Evolutionary conservation across 352 stramenopile species (phyloP), one percentile per base, ranked within the genome.

Genomic region (Pythium coloratum): DNA sequence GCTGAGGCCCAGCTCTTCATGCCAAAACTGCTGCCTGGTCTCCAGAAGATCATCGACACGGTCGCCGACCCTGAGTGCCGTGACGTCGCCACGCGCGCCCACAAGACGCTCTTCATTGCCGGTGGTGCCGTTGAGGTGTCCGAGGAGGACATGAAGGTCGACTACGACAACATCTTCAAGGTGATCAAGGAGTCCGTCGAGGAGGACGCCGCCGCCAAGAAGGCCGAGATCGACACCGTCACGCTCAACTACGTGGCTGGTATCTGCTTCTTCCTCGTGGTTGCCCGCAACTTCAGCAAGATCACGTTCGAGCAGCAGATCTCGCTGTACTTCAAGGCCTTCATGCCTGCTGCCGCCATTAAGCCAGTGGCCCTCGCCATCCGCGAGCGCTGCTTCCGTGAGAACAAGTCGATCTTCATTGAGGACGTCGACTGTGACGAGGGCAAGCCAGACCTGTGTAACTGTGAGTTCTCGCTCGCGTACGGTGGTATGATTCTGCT

Each of bases 381-480:
- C 64, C 89, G 88, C 28, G 89, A 96, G 73, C 81, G 84, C 34
- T 95, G 86, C 62, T 94, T 89, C 85, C 92, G 91, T 81, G 87
- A 94, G 72, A 94, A 94, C 82, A 95, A 95, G 82, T 78, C 77
- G 53, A 95, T 95, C 73, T 88, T 94, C 62, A 95, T 96, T 59
- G 96, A 99, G 64, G 96, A 99, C 59, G 92, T 99, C 10, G 84
- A 99, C 76, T 98, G 97, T 44, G 97, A 99, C 36, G 95, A 99
- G 68, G 95, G 97, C 80, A 94, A 97, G 59, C 96, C 98, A 44
- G 94, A 99, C 74, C 83, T 99, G 7, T 99, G 97, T 78, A 98
- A 99, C 91, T 99, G 97, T 75, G 94, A 98, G 76, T 99, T 99
- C 81, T 99, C 97, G 66, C 89, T 99, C 55, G 97, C 97, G 6